Evolutionary conservation across 2,329 filamentous ascomycete genomes (phyloP).

Genomic region (Nemania sp.): DNA sequence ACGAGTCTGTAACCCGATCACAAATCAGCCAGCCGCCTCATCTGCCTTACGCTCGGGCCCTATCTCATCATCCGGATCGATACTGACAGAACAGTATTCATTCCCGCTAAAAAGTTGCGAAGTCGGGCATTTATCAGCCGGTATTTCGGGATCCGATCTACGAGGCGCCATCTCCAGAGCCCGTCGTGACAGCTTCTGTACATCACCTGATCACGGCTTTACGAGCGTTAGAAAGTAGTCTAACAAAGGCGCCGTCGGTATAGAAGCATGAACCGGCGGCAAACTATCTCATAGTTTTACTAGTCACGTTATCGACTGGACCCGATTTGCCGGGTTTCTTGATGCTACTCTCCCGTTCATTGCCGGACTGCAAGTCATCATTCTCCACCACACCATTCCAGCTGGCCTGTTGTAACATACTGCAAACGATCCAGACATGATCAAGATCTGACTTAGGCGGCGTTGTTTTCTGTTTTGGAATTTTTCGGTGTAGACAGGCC

Average conservation of each 20-base stretch:
- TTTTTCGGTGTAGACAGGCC: constrained; percentile 21
- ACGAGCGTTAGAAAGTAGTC: not conserved
- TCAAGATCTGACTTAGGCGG: constrained; percentile 16
- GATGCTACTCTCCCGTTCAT: constrained; percentile 18
- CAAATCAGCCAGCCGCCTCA: not conserved
- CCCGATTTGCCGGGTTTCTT: constrained; percentile 21
- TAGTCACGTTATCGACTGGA: constrained; percentile 23
- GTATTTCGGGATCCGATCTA: not conserved
- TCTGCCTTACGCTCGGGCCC: constrained; percentile 9
- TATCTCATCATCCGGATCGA: constrained; percentile 5
- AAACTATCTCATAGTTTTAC: constrained; percentile 17
- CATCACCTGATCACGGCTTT: not conserved
- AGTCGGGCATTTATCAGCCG: not conserved
- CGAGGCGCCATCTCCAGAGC: not conserved
- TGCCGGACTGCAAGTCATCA: constrained; percentile 27
- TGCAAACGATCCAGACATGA: constrained; percentile 17
- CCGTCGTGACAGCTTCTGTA: not conserved
- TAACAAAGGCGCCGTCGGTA: constrained; percentile 4
- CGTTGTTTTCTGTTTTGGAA: too few relatives aligned
- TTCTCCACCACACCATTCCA: constrained; percentile 22
- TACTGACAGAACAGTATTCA: not conserved
- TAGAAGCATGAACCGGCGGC: constrained; percentile 20
- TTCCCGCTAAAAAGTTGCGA: not conserved
- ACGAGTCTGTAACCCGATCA: constrained; percentile 5
- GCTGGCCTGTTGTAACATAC: constrained; percentile 5